Conservation (phyloP, 2,329 filamentous ascomycete species). For the Arthrobotrys sphaeroides region DNA sequence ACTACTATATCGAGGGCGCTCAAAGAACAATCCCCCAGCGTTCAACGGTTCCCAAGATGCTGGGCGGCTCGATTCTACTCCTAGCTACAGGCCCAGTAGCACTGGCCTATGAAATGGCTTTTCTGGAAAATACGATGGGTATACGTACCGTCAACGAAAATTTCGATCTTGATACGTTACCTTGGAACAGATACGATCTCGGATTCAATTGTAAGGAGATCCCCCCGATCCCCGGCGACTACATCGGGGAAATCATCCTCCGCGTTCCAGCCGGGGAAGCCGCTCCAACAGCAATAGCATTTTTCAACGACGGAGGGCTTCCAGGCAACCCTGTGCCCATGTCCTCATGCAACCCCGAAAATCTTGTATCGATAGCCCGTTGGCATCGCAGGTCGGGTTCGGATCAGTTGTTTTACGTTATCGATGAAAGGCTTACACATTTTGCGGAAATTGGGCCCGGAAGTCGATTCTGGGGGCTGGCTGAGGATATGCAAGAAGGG, state of each 20-base stretch:
- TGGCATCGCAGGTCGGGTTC: constrained; percentile 6
- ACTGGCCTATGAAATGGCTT: constrained; percentile 22
- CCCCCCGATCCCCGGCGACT: neutral
- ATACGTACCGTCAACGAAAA: neutral
- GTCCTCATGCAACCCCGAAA: neutral
- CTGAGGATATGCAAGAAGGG: neutral
- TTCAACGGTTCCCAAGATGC: too few relatives aligned
- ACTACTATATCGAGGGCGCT: too few relatives aligned
- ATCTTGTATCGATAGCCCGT: neutral
- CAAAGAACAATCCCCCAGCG: too few relatives aligned
- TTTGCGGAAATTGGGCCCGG: neutral
- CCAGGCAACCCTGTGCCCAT: neutral
- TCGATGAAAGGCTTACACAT: neutral
- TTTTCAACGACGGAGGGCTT: neutral
- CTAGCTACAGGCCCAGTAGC: neutral
- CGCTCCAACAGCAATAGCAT: constrained; percentile 10
- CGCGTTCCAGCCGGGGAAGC: neutral
- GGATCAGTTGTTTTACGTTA: neutral
- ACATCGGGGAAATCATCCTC: neutral
- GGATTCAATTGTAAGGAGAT: neutral
- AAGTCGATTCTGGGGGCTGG: neutral
- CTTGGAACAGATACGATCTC: neutral
- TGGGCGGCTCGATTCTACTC: neutral
- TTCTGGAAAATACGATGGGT: neutral
- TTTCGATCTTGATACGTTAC: neutral